phyloP scores from a whole-genome alignment of 208 protist species.

The Crithidia mellificae region DNA sequence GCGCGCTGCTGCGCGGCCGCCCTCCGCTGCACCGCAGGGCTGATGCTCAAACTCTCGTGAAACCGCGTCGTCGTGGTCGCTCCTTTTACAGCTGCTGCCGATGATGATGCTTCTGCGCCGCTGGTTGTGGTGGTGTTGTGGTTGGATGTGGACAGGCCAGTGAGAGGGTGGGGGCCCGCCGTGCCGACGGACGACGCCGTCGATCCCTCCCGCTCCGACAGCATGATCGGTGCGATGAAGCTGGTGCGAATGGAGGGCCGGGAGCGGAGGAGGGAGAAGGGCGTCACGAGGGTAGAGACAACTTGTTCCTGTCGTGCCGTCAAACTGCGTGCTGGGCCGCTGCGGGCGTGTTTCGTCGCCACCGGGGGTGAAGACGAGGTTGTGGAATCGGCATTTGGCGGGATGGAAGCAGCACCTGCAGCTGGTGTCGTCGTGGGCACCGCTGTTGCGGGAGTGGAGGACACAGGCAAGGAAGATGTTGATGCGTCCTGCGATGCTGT shows the following conservation, averaged over 20 bases:
- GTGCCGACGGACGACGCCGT: not conserved
- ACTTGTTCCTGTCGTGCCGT: constrained; percentile 7
- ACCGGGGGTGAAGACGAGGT: not conserved
- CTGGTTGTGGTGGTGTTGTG: not conserved
- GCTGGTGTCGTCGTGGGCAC: too few species aligned
- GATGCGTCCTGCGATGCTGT: too few species aligned
- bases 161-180: not conserved
- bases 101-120: not conserved
- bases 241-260: constrained; percentile 25
- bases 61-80: constrained; percentile 14
- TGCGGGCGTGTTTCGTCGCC: not conserved
- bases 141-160: too few species aligned
- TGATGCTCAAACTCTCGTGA: constrained; percentile 27
- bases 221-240: constrained; percentile 34
- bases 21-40: constrained; percentile 13
- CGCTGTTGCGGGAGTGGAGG: too few species aligned
- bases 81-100: not conserved
- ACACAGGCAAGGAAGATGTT: too few species aligned
- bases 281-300: constrained; percentile 24
- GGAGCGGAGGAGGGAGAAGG: constrained; percentile 24
- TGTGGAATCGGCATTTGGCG: too few species aligned
- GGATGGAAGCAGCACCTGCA: too few species aligned
- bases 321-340: not conserved
- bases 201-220: constrained; percentile 21
- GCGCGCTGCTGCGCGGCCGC: constrained; percentile 19